phyloP scores from a whole-genome alignment of 768 basidiomycete species.

The Zangia roseola region DNA sequence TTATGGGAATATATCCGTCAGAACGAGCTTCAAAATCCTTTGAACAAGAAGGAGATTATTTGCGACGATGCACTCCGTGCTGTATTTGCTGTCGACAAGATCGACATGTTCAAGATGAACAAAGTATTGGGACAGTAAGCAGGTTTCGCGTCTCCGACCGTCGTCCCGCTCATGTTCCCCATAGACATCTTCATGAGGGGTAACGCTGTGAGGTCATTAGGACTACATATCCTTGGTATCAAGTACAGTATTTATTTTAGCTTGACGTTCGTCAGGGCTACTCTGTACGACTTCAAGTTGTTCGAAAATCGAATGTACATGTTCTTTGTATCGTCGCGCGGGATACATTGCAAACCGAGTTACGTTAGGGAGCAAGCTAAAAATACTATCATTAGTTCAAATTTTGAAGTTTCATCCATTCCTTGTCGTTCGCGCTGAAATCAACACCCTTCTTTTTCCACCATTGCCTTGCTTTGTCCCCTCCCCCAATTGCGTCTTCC shows the following conservation, averaged over 20 bases:
- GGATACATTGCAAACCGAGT: constrained; percentile 9
- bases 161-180: not conserved
- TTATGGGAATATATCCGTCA: constrained; percentile 88
- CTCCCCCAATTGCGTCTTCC: constrained; percentile 84
- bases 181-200: constrained; percentile 34
- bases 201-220: constrained; percentile 6
- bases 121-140: constrained; percentile 78
- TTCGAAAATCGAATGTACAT: constrained; percentile 10
- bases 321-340: constrained; percentile 7
- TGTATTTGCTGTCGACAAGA: constrained; percentile 77
- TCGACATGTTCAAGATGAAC: constrained; percentile 97
- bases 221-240: constrained; percentile 5
- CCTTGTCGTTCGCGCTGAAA: constrained; percentile 79
- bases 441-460: constrained; percentile 82
- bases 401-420: constrained; percentile 84
- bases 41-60: constrained; percentile 79
- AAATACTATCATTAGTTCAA: constrained; percentile 49
- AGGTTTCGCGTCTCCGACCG: not conserved
- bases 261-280: not conserved
- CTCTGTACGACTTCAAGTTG: not conserved
- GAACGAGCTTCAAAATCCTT: constrained; percentile 80
- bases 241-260: not conserved
- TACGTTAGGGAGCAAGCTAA: not conserved
- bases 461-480: constrained; percentile 72
- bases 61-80: constrained; percentile 73